Evolutionary conservation across 2,329 filamentous ascomycete species (phyloP).

Genomic region (Fusarium torreyae): DNA sequence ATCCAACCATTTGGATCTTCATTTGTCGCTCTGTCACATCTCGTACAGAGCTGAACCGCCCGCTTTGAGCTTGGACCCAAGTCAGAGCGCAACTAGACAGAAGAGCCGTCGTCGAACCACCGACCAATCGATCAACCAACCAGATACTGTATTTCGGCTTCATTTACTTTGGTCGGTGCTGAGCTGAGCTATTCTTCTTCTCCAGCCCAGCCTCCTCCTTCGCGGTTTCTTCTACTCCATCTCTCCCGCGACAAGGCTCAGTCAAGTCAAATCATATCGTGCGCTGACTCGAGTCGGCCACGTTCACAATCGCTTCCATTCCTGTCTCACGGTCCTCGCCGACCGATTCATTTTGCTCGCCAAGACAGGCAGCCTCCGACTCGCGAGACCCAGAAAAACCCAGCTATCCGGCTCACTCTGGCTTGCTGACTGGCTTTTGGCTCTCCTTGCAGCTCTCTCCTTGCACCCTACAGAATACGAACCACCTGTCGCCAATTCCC

Average conservation of each 20-base stretch:
- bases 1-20: conserved; percentile 10
- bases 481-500: conserved; percentile 36
- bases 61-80: conserved; percentile 43
- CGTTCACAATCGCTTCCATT: conserved; percentile 41
- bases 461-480: conserved; percentile 31
- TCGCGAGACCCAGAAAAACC: conserved; percentile 46
- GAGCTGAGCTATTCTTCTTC: conserved; percentile 33
- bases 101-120: conserved; percentile 38
- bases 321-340: conserved; percentile 42
- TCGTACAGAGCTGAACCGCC: conserved; percentile 42
- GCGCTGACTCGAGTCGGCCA: conserved; percentile 34
- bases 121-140: conserved; percentile 28
- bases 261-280: conserved; percentile 17
- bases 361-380: conserved; percentile 43
- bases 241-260: conserved; percentile 18
- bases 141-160: conserved; percentile 27
- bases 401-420: conserved; percentile 41
- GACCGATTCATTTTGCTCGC: conserved; percentile 38
- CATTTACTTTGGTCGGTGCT: conserved; percentile 9
- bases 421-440: conserved; percentile 40
- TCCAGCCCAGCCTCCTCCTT: conserved; percentile 23
- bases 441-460: conserved; percentile 42
- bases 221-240: conserved; percentile 22
- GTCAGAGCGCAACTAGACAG: conserved; percentile 31
- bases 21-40: conserved; percentile 36